Conservation (phyloP, 352 stramenopile genomes). For the Globisporangium acanthophoron region DNA sequence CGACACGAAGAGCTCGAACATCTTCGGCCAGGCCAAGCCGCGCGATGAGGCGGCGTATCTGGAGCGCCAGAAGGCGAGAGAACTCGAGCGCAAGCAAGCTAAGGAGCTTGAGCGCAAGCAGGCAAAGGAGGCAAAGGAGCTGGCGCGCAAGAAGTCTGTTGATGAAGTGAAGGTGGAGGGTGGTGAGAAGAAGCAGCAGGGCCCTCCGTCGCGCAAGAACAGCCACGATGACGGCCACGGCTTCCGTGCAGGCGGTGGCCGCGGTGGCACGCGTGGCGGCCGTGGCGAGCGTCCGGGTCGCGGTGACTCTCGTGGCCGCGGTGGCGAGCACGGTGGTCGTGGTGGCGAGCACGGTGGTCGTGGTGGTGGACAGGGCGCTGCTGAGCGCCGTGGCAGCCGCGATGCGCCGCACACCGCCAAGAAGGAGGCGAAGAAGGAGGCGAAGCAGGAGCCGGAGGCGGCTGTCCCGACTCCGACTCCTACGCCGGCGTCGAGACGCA, state of each 20-base stretch:
- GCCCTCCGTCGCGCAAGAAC: slow-evolving; percentile 23
- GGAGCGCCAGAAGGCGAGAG: slow-evolving; percentile 57
- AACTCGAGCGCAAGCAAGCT: slow-evolving; percentile 55
- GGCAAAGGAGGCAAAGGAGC: slow-evolving; percentile 15
- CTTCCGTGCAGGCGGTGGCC: slow-evolving; percentile 10
- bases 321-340: slow-evolving; percentile 21
- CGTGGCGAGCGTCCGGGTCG: slow-evolving; percentile 24
- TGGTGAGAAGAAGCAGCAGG: slow-evolving; percentile 16
- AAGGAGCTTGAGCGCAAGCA: slow-evolving; percentile 27
- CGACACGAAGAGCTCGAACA: slow-evolving; percentile 39
- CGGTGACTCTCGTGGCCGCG: slow-evolving; percentile 14
- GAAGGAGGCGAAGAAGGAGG: not conserved
- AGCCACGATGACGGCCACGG: slow-evolving; percentile 36
- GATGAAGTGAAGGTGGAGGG: slow-evolving; percentile 23
- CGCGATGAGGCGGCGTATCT: slow-evolving; percentile 64
- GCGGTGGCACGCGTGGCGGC: slow-evolving; percentile 27
- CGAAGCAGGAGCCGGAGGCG: slow-evolving; percentile 20
- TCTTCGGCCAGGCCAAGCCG: slow-evolving; percentile 85
- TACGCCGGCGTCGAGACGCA: slow-evolving; percentile 17
- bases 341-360: slow-evolving; percentile 27
- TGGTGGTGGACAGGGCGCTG: slow-evolving; percentile 22
- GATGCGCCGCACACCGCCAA: not conserved
- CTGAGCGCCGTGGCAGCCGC: slow-evolving; percentile 10
- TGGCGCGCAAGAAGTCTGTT: slow-evolving; percentile 10
- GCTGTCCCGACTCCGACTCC: slow-evolving; percentile 5